Percentiles rank a stretch among this genome's conserved stretches.
Conservation (phyloP, 192 early-diverging fungal species). For the Funneliformis mosseae region DNA sequence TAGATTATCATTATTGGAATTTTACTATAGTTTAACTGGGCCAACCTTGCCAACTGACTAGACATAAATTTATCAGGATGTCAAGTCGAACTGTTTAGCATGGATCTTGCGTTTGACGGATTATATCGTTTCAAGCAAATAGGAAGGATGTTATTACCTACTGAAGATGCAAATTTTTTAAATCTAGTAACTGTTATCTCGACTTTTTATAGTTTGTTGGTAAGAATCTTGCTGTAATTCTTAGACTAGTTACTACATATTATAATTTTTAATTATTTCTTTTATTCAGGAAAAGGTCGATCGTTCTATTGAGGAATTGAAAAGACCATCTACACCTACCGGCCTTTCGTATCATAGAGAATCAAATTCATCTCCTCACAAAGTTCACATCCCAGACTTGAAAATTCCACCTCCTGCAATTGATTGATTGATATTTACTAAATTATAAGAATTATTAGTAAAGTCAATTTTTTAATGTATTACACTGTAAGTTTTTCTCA, state of each 20-base stretch:
- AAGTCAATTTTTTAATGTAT: too few species aligned
- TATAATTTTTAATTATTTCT: conserved; percentile 9
- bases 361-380: background rate
- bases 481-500: too few species aligned
- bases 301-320: background rate
- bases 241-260: background rate
- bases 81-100: conserved; percentile 5
- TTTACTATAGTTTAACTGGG: conserved; percentile 6
- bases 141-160: conserved; percentile 8
- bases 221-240: conserved; percentile 9
- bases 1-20: conserved; percentile 1
- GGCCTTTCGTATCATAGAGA: background rate
- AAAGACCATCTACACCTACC: background rate
- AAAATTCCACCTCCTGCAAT: conserved; percentile 10
- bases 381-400: background rate
- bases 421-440: too few species aligned
- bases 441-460: too few species aligned
- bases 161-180: conserved; percentile 6
- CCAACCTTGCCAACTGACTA: conserved; percentile 1
- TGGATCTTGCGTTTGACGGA: background rate
- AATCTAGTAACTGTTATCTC: background rate
- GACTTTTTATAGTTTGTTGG: conserved; percentile 5
- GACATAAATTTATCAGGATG: conserved; percentile 11
- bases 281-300: background rate
- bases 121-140: conserved; percentile 17